phyloP scores from a whole-genome alignment of 1,284 basidiomycete species.

The Cystobasidium sp. region DNA sequence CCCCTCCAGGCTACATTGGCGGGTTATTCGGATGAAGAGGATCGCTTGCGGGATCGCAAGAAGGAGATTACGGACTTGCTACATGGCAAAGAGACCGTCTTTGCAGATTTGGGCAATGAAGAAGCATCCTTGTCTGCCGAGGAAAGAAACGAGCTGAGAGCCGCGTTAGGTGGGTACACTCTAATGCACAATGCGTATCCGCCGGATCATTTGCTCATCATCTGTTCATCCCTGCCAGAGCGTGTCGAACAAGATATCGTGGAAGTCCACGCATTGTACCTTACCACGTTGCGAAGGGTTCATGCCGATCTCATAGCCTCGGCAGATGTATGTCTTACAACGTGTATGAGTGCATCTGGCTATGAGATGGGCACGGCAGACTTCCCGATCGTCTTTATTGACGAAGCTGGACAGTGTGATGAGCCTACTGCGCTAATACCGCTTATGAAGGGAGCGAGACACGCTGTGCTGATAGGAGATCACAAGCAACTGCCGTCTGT shows the following conservation, averaged over 20 bases:
- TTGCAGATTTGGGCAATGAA: conserved; percentile 24
- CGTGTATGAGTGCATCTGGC: conserved; percentile 52
- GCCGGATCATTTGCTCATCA: background rate
- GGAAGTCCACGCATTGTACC: background rate
- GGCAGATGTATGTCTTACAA: conserved; percentile 58
- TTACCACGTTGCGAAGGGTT: conserved; percentile 53
- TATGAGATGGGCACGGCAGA: conserved; percentile 66
- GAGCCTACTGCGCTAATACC: conserved; percentile 85
- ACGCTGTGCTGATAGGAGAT: conserved; percentile 88
- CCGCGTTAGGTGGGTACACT: conserved; percentile 12
- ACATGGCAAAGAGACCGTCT: conserved; percentile 4
- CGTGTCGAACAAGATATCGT: background rate
- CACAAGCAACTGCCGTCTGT: conserved; percentile 96
- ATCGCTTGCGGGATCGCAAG: conserved; percentile 3
- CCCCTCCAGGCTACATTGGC: conserved; percentile 12
- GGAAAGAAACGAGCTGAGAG: background rate
- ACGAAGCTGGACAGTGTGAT: conserved; percentile 94
- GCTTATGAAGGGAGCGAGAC: conserved; percentile 84
- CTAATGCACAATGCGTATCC: background rate
- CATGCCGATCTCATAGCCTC: conserved; percentile 56
- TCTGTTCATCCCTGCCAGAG: background rate
- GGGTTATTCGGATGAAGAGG: conserved; percentile 21
- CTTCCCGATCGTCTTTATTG: conserved; percentile 90
- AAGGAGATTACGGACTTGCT: conserved; percentile 16
- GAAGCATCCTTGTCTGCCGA: background rate